Base-by-base conservation (phyloP, 1,284 basidiomycete species). In the Melampsora americana region DNA sequence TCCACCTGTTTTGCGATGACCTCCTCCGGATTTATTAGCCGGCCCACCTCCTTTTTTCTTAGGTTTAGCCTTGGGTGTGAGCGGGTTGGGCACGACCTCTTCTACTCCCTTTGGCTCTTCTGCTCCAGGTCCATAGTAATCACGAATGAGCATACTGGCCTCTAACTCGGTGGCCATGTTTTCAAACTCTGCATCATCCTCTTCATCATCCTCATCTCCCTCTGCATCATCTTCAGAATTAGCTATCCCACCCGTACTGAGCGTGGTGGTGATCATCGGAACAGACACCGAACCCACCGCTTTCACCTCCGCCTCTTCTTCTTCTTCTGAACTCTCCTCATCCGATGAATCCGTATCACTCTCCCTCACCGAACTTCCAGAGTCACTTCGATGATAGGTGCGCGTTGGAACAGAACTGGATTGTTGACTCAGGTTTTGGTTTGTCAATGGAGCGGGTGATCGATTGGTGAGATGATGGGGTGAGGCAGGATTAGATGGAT, bases 311-410 rank as follows among this genome's bases (percentile, higher is more conserved):
- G 66, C 72, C 26, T 64, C 64, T 44, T 44, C 65, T 60, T 42
- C 50, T 18, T 66, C 64, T 53, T 66, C 72, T 18, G 56, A 46
- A 28, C 46, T 42, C 18, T 48, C 42, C 5, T 32, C 30, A 50
- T 67, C 66, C 2, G 66, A 62, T 48, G 72, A 74, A n/a, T n/a
- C n/a, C 26, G 64, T 67, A 66, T 74, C 72, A 46, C 64, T 66
- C 39, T 74, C 72, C 35, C 72, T 35, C 12, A 74, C 72, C 11
- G 72, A 74, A 18, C 64, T 66, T 9, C 72, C 72, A 23, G 72
- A 74, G 66, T 74, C 72, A 23, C 65, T 74, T n/a, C 65, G 48
- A 23, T 60, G 50, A 67, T 74, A 74, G 14, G 64, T 48, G 14
- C 72, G 72, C n/a, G 53, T 62, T 26, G 72, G 65, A 5, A 73